A percentile compares a stretch with the other conserved stretches of the same genome.
Conservation (phyloP, 140 eudicot species). For the Cichorium intybus region DNA sequence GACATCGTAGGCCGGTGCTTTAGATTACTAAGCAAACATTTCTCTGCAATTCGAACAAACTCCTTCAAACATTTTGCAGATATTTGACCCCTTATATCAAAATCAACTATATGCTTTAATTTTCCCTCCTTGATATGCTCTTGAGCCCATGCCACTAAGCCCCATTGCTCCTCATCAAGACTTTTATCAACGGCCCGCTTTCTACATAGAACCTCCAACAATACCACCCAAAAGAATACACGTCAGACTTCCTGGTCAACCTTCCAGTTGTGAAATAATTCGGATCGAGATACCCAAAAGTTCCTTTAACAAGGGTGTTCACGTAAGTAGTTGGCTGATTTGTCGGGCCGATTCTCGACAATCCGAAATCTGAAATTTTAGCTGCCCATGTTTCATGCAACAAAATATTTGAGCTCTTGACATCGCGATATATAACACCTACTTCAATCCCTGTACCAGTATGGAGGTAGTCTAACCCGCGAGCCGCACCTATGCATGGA, state of each 20-base stretch:
- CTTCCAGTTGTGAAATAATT: background rate
- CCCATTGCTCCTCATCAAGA: background rate
- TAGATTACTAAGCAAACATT: background rate
- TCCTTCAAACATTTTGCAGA: conserved; percentile 9
- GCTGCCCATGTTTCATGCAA: conserved; percentile 4
- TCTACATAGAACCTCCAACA: conserved; percentile 15
- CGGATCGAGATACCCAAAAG: conserved; percentile 14
- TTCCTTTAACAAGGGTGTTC: background rate
- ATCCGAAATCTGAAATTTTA: conserved; percentile 13
- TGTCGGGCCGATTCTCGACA: background rate
- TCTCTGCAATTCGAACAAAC: background rate
- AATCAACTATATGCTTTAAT: conserved; percentile 3
- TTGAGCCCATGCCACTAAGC: conserved; percentile 11
- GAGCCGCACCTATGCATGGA: conserved; percentile 18
- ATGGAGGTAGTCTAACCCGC: conserved; percentile 19
- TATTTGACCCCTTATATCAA: background rate
- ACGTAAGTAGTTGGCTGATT: background rate
- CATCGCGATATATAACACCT: conserved; percentile 13
- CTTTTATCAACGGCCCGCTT: conserved; percentile 4
- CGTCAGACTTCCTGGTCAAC: conserved; percentile 17
- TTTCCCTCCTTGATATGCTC: conserved; percentile 2
- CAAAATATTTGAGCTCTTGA: conserved; percentile 15
- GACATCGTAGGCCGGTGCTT: conserved; percentile 7
- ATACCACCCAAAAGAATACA: conserved; percentile 18
- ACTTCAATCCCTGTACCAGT: background rate